Conservation (phyloP, 805 yeast species). For the Maudiozyma barnettii region DNA sequence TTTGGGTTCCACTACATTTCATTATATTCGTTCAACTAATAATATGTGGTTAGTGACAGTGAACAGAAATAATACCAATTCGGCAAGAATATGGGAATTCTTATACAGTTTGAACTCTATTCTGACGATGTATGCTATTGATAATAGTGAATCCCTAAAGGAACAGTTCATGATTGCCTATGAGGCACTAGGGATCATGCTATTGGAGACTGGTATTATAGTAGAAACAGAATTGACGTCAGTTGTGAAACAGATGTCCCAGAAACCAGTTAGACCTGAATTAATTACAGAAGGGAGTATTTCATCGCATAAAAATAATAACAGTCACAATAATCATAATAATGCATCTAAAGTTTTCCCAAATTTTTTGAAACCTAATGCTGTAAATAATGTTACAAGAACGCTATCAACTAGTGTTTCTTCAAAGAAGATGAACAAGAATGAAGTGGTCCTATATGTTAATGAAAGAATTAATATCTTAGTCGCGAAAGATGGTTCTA, state of each 20-base stretch:
- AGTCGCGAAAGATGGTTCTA: constrained; percentile 53
- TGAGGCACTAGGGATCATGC: constrained; percentile 66
- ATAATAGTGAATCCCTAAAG: constrained; percentile 41
- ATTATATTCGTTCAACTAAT: constrained; percentile 54
- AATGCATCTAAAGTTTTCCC: not conserved
- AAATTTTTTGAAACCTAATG: not conserved
- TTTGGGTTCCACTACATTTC: constrained; percentile 84
- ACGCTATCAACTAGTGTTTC: not conserved
- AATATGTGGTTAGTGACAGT: constrained; percentile 78
- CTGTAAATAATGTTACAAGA: not conserved
- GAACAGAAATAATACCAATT: constrained; percentile 83
- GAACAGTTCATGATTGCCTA: constrained; percentile 61
- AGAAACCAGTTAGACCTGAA: constrained; percentile 12
- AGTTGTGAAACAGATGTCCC: constrained; percentile 17
- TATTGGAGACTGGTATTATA: constrained; percentile 29
- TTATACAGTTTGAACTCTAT: constrained; percentile 52
- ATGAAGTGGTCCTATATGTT: constrained; percentile 70
- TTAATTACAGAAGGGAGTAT: not conserved
- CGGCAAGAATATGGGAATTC: constrained; percentile 70
- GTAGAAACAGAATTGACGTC: constrained; percentile 20
- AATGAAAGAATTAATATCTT: constrained; percentile 66
- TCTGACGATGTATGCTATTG: constrained; percentile 34
- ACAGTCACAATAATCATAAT: not conserved
- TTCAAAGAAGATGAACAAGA: constrained; percentile 27
- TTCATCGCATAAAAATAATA: not conserved